Conservation (phyloP, 768 basidiomycete genomes). For the Russula foetens region DNA sequence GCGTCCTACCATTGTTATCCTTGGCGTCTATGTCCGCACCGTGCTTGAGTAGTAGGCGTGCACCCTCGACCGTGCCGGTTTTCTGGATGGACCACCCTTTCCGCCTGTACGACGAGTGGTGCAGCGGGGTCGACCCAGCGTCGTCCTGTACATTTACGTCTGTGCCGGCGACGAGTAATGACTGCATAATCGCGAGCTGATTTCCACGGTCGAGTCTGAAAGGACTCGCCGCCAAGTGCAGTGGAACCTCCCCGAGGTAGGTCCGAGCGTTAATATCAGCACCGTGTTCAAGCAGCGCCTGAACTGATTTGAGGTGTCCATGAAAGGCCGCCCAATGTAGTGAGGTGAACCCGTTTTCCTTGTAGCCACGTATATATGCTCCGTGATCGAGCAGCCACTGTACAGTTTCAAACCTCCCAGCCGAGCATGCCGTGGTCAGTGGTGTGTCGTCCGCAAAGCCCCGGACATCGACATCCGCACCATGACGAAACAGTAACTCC, state of each 20-base stretch:
- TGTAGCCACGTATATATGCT: neutral
- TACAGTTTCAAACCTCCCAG: neutral
- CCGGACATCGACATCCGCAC: neutral
- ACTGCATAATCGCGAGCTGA: neutral
- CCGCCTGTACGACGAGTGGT: neutral
- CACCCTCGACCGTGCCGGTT: fast-evolving
- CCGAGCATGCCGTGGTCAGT: neutral
- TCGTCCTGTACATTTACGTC: neutral
- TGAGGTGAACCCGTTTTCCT: fast-evolving
- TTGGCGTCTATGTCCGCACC: too few relatives aligned
- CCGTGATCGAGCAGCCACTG: neutral
- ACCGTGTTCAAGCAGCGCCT: neutral
- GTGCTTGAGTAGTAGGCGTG: too few relatives aligned
- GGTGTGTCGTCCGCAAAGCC: fast-evolving
- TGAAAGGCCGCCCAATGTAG: neutral
- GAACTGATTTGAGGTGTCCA: neutral
- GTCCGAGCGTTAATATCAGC: neutral
- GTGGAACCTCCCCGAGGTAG: neutral
- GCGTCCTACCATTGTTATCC: too few relatives aligned
- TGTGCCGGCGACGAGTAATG: neutral
- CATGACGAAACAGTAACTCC: neutral
- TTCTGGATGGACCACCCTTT: too few relatives aligned
- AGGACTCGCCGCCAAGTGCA: neutral
- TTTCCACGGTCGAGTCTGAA: fast-evolving
- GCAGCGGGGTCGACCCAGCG: neutral